These are phyloP conservation scores for Sporothrix luriei DNA, from an alignment of 2,329 filamentous ascomycete genomes.

Conservation along the genomic window DNA sequence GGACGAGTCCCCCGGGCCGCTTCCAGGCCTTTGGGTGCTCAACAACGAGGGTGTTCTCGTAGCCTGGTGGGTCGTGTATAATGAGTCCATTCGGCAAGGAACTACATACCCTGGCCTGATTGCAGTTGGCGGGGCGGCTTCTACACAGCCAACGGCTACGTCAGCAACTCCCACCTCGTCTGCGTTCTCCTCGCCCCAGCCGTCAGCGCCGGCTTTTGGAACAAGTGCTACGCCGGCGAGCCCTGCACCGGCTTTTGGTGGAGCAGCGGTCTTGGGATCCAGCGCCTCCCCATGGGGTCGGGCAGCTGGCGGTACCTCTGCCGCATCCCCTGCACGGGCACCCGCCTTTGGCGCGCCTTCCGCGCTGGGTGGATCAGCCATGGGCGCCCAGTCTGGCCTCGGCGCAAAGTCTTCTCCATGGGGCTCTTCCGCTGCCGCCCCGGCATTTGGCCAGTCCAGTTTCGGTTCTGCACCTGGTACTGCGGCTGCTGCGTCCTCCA, in stretches of 20 bases:
- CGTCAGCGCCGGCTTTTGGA: constrained; percentile 43
- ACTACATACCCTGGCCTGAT: constrained; percentile 72
- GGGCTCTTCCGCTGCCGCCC: constrained; percentile 40
- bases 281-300: constrained; percentile 55
- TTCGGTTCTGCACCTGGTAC: constrained; percentile 50
- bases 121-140: constrained; percentile 45
- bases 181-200: constrained; percentile 40
- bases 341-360: constrained; percentile 55
- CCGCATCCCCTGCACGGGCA: constrained; percentile 40
- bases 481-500: constrained; percentile 37
- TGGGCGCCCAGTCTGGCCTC: constrained; percentile 46
- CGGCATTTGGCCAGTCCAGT: constrained; percentile 59
- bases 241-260: constrained; percentile 29
- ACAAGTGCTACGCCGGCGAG: constrained; percentile 28
- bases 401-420: constrained; percentile 41
- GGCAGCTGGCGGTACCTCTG: constrained; percentile 36
- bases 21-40: constrained; percentile 81
- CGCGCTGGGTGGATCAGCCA: constrained; percentile 37
- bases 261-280: constrained; percentile 50
- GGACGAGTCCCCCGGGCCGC: constrained; percentile 73
- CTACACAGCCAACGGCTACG: constrained; percentile 22
- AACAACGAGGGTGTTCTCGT: constrained; percentile 86
- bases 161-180: constrained; percentile 38
- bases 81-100: constrained; percentile 76
- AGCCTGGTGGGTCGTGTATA: constrained; percentile 90